Conservation (phyloP, 2,329 filamentous ascomycete genomes). For the Ophiostoma fasciatum region DNA sequence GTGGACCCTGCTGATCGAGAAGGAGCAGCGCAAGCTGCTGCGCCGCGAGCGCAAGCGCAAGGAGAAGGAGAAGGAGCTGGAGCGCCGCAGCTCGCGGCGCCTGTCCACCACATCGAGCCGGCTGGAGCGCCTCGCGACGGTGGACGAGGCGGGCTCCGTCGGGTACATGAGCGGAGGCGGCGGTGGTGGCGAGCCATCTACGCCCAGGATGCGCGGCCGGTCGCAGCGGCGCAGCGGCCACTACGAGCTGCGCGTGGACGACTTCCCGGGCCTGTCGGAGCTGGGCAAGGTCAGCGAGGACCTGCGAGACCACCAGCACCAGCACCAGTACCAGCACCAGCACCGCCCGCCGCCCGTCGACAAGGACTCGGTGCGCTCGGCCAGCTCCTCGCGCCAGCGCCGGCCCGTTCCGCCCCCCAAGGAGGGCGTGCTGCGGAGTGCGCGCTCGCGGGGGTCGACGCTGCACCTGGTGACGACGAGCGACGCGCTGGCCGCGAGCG, state of each 20-base stretch:
- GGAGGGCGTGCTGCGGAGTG: constrained; percentile 53
- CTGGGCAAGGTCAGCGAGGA: constrained; percentile 28
- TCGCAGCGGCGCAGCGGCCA: constrained; percentile 61
- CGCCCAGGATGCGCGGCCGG: constrained; percentile 59
- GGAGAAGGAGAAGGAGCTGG: constrained; percentile 71
- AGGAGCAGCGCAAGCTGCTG: constrained; percentile 76
- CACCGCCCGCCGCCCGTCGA: constrained; percentile 57
- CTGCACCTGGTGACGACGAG: constrained; percentile 67
- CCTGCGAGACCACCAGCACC: neutral
- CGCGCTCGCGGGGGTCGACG: constrained; percentile 67
- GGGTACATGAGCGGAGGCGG: no score
- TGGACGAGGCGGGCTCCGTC: constrained; percentile 25
- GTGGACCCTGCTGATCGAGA: constrained; percentile 91
- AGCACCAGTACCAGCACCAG: constrained; percentile 16
- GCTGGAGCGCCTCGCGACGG: constrained; percentile 62
- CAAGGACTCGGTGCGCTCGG: constrained; percentile 61
- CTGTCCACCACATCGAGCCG: constrained; percentile 83
- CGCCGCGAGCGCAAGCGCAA: constrained; percentile 69
- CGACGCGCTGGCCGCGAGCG: constrained; percentile 28
- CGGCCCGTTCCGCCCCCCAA: constrained; percentile 74
- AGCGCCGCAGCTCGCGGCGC: constrained; percentile 64
- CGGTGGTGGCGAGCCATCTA: constrained; percentile 28
- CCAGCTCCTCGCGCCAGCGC: constrained; percentile 62
- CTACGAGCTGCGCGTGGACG: constrained; percentile 45
- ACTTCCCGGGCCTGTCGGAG: constrained; percentile 66